These are phyloP conservation scores for Xylaria acuta DNA, from an alignment of 495 filamentous ascomycete genomes.

Conservation along the genomic window DNA sequence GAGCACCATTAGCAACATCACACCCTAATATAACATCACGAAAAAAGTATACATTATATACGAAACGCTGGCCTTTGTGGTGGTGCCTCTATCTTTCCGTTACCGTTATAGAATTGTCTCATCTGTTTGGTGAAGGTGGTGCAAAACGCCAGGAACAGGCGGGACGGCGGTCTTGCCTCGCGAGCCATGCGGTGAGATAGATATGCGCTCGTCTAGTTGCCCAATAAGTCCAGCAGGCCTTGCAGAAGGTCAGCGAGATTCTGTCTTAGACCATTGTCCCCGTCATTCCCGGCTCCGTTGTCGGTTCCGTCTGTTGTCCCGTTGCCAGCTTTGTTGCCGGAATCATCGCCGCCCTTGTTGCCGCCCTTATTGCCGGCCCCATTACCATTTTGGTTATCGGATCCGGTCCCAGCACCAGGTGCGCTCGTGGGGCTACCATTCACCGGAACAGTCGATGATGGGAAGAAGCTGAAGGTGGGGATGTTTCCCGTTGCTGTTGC, in stretches of 20 bases:
- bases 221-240: conserved; percentile 8
- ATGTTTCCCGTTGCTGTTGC: conserved; percentile 2
- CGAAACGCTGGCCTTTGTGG: neutral
- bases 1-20: neutral
- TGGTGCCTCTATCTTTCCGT: neutral
- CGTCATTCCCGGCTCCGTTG: neutral
- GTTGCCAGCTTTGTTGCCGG: neutral
- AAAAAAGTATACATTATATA: neutral
- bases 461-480: conserved; percentile 17
- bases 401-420: neutral
- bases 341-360: neutral
- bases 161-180: neutral
- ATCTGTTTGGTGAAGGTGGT: too few species aligned
- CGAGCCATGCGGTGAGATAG: neutral
- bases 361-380: neutral
- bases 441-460: conserved; percentile 10
- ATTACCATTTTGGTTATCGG: neutral
- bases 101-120: neutral
- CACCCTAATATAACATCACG: neutral
- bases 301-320: neutral
- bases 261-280: neutral
- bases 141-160: neutral
- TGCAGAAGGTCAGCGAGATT: neutral
- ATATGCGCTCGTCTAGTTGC: neutral
- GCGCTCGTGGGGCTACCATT: neutral